Base-by-base conservation (phyloP, 139 green algal genomes). In the Auxenochlorella protothecoides region DNA sequence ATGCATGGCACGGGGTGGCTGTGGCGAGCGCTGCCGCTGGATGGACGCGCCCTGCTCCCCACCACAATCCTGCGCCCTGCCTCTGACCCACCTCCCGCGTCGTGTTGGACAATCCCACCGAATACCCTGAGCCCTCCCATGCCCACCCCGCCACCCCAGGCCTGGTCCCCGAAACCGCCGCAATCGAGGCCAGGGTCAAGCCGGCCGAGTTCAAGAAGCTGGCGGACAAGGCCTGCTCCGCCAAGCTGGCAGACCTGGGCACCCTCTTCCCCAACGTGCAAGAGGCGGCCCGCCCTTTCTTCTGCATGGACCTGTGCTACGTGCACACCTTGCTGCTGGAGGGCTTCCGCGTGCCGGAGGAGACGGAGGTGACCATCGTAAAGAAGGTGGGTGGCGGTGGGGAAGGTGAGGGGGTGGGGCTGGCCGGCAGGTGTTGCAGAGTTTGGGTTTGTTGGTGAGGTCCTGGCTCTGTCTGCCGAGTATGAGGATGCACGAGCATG, bases 281-380 rank as follows among this genome's bases (percentile, higher is more conserved):
- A 8, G 70, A 85, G 54, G 78, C 81, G 4, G 71, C 91, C 15
- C 74, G 78, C n/a, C 87, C 89, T 27, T 98, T 88, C 83, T 78
- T 97, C 55, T 99, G 94, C 85, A 73, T 97, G 68, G 94, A 98
- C 83, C 78, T 98, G 53, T 81, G 86, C 3, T 98, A 92, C 85
- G 80, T 77, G 53, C 78, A 93, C 73, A 86, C 84, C 2, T 84
- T 99, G 74, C 84, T 99, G 0, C 92, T 80, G 0, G 66, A 90
- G 12, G 95, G 94, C 51, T 96, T 98, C 80, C 73, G 78, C 60
- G 79, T 88, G 44, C 71, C 75, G 7, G 77, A 81, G 6, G 66
- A 81, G 13, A 59, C 81, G 11, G 59, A 68, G 13, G 59, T 89
- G 9, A 86, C 77, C 10, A 63, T 92, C 9, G 81, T 90, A 51